Conservation (phyloP, 768 basidiomycete species). For the Boletus huronensis region DNA sequence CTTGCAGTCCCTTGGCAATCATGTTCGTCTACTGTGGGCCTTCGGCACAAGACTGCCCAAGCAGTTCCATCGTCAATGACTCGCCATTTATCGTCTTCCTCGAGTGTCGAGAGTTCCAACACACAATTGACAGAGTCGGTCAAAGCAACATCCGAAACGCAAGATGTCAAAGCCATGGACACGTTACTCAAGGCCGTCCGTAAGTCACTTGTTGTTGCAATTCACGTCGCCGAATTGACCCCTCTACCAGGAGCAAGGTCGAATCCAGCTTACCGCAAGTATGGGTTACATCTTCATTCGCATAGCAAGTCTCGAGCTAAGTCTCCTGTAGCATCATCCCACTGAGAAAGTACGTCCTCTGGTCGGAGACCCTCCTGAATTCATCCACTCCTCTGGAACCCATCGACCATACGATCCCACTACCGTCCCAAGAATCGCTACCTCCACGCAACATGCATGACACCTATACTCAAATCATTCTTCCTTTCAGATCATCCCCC, state of each 20-base stretch:
- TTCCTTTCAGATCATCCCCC: slow-evolving; percentile 61
- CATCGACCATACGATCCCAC: slow-evolving; percentile 11
- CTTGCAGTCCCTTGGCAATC: background rate
- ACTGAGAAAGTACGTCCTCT: slow-evolving; percentile 47
- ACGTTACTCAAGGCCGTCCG: slow-evolving; percentile 51
- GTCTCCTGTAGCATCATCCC: slow-evolving; percentile 47
- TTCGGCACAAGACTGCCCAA: background rate
- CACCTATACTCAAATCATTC: slow-evolving; percentile 62
- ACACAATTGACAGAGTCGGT: slow-evolving; percentile 9
- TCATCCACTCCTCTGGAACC: slow-evolving; percentile 24
- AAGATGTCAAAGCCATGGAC: slow-evolving; percentile 59
- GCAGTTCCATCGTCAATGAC: background rate
- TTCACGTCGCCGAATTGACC: background rate
- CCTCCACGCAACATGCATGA: slow-evolving; percentile 61
- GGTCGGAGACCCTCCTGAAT: slow-evolving; percentile 57
- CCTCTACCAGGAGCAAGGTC: slow-evolving; percentile 42
- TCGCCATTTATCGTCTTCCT: slow-evolving; percentile 1
- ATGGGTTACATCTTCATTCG: slow-evolving; percentile 9
- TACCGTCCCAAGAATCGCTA: slow-evolving; percentile 24
- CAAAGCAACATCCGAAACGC: slow-evolving; percentile 44
- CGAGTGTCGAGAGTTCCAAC: background rate
- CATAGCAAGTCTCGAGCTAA: slow-evolving; percentile 3
- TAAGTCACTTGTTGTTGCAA: slow-evolving; percentile 35
- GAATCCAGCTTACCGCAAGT: slow-evolving; percentile 54
- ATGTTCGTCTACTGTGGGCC: background rate